These are phyloP conservation scores for Hypoxylon sp. DNA, from an alignment of 2,329 filamentous ascomycete genomes.

Conservation along the genomic window DNA sequence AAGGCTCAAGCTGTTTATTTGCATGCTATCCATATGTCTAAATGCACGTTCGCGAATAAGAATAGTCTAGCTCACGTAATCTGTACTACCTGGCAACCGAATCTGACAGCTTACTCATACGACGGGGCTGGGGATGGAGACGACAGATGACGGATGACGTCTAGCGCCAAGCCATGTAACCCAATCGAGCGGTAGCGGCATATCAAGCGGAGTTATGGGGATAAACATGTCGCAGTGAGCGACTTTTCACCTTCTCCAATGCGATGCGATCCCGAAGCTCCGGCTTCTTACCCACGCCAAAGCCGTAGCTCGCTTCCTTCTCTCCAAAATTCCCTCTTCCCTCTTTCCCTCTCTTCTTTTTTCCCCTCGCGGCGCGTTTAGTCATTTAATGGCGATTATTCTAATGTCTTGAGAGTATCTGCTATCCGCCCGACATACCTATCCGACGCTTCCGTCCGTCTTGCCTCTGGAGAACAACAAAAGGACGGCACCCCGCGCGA, in stretches of 20 bases:
- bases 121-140: too few species aligned
- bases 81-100: too few species aligned
- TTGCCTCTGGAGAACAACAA: conserved; percentile 12
- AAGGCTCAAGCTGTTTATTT: too few species aligned
- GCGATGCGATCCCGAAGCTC: conserved; percentile 32
- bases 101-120: too few species aligned
- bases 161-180: not conserved
- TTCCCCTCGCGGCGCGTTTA: not conserved
- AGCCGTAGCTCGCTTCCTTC: not conserved
- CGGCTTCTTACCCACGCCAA: conserved; percentile 14
- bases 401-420: not conserved
- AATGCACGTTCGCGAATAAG: too few species aligned
- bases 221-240: conserved; percentile 26
- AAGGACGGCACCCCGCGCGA: conserved; percentile 22
- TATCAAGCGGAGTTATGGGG: conserved; percentile 8
- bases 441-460: conserved; percentile 9
- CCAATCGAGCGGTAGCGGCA: conserved; percentile 12
- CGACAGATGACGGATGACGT: too few species aligned
- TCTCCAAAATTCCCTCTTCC: not conserved
- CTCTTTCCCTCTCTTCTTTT: not conserved
- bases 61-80: too few species aligned
- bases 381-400: not conserved
- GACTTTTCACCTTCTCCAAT: conserved; percentile 26
- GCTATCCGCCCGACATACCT: not conserved
- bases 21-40: too few species aligned